A percentile compares a stretch with the other conserved stretches of the same genome.
Evolutionary conservation across 139 green algal genomes (phyloP).

Genomic region (Volvox reticuliferus): DNA sequence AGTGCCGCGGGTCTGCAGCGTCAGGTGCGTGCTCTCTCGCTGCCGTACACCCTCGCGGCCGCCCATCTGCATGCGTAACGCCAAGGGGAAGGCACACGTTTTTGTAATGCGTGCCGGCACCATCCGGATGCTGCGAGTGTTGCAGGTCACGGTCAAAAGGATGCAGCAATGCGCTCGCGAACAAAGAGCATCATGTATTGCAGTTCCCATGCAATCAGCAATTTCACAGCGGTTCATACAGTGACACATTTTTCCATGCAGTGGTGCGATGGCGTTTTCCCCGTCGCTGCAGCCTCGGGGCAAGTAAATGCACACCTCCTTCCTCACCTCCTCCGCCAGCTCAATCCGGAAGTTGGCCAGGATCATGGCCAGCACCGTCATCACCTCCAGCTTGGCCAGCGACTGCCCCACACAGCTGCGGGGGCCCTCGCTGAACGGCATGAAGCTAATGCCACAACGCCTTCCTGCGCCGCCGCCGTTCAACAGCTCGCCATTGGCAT

Average conservation of each 20-base stretch:
- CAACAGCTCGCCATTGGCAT: not conserved
- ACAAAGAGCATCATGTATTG: too few relatives aligned
- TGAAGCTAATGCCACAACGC: constrained; percentile 28
- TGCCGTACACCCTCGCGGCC: constrained; percentile 61
- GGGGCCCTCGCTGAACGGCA: constrained; percentile 47
- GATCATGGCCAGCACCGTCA: constrained; percentile 42
- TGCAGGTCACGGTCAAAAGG: too few relatives aligned
- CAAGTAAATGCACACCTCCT: too few relatives aligned
- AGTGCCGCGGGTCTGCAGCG: constrained; percentile 66
- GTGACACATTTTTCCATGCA: too few relatives aligned
- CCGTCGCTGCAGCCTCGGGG: too few relatives aligned
- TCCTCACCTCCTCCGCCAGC: constrained; percentile 35
- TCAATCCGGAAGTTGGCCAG: constrained; percentile 40
- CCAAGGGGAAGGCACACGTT: too few relatives aligned
- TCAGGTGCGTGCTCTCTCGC: constrained; percentile 71
- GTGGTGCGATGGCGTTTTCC: too few relatives aligned
- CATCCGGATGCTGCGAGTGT: too few relatives aligned
- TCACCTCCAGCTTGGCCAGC: constrained; percentile 44
- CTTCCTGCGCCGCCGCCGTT: not conserved
- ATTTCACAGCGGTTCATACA: too few relatives aligned
- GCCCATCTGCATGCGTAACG: constrained; percentile 61
- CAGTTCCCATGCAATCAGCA: too few relatives aligned
- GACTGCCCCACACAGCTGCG: constrained; percentile 41
- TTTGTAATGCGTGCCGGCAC: too few relatives aligned
- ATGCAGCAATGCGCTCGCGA: too few relatives aligned